phyloP scores from a whole-genome alignment of 768 basidiomycete species.

The Coprinopsis marcescibilis region DNA sequence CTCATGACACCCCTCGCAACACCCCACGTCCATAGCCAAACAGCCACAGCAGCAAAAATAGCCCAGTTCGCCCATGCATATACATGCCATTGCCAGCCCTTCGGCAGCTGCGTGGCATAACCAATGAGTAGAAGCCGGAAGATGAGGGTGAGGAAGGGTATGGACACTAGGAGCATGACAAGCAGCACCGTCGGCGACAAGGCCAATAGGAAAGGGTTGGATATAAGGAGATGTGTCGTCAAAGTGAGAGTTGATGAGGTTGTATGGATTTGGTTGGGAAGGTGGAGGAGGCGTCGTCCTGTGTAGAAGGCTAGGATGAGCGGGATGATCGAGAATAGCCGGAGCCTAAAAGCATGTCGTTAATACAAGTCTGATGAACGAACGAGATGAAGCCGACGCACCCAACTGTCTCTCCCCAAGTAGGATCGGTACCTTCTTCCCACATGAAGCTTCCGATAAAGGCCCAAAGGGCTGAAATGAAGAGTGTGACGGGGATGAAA shows the following conservation, averaged over 20 bases:
- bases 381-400: constrained; percentile 29
- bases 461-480: constrained; percentile 74
- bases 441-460: constrained; percentile 75
- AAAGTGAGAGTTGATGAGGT: constrained; percentile 55
- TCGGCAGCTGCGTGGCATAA: constrained; percentile 28
- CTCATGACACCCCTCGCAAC: constrained; percentile 76
- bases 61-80: constrained; percentile 36
- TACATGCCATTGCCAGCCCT: constrained; percentile 35
- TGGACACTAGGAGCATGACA: constrained; percentile 55
- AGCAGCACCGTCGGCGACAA: constrained; percentile 73
- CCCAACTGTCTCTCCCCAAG: constrained; percentile 83
- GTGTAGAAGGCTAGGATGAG: constrained; percentile 65
- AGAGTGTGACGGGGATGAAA: constrained; percentile 67
- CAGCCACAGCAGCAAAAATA: constrained; percentile 44
- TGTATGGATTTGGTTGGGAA: constrained; percentile 66
- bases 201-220: constrained; percentile 69
- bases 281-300: constrained; percentile 61
- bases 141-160: constrained; percentile 75
- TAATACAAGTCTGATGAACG: constrained; percentile 14
- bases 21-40: constrained; percentile 75
- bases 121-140: constrained; percentile 76
- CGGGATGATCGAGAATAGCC: constrained; percentile 74
- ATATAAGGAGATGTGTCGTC: constrained; percentile 62
- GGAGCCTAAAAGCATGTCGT: constrained; percentile 39
- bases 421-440: constrained; percentile 47